Evolutionary conservation across 2,329 filamentous ascomycete species (phyloP), one percentile per base, ranked within the genome.

Genomic region (Nemania sp.): DNA sequence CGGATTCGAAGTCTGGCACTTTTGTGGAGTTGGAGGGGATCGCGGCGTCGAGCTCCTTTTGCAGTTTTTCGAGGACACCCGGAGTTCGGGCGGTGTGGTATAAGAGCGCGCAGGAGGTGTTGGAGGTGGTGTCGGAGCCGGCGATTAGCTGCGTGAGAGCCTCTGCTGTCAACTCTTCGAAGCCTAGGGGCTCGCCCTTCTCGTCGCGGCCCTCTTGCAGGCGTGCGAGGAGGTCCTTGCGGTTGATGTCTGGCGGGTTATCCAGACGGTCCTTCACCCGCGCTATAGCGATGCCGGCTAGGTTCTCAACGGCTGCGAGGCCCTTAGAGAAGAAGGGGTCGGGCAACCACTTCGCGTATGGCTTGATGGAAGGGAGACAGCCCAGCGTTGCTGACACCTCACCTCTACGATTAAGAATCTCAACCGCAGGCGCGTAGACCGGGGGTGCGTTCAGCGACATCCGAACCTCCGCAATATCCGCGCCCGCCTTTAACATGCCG

Each of bases 61-160:
- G 93, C 7, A 97, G 82, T 77, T 91, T 94, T 55, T 82, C 76
- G 4, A 96, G 79, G 0, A 96, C 92, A 1, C 90, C 85, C 0
- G 92, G 92, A 0, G 92, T 92, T 47, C 86, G 84, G 4, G 90
- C 83, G 32, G 88, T 89, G 83, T 94, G 92, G 82, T 90, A 97
- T 0, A 97, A 85, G 43, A 97, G 85, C 0, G 93, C 93, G 76
- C 94, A 97, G 2, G 91, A 91, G 0, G 94, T 91, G 81, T 93
- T 94, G 59, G 88, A 91, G 0, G 91, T 93, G 0, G 92, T 94
- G 79, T 94, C 92, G 51, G 87, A 90, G 27, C 92, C 92, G 1
- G 92, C 92, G 73, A 94, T 97, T 49, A 97, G 87, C 79, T 97
- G 94, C 0, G 94, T 97, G 27, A 97, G 83, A 0, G 94, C 94